Conservation (phyloP, 2,329 filamentous ascomycete genomes). For the Rugonectria rugulosa region DNA sequence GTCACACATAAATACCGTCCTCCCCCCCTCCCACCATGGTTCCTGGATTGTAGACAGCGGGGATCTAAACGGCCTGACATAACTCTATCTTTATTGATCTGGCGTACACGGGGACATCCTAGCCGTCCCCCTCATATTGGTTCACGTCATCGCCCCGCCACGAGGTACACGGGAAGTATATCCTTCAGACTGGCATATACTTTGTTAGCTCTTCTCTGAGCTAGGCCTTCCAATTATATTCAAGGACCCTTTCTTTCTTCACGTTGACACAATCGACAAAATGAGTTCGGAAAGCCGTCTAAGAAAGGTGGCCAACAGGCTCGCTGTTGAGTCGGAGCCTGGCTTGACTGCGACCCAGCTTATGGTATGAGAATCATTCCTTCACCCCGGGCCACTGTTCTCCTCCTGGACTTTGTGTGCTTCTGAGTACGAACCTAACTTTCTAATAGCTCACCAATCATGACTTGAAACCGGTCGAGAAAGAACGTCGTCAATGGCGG, state of each 20-base stretch:
- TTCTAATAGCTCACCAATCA: conserved; percentile 73
- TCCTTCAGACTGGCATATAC: background rate
- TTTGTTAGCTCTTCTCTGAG: background rate
- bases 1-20: conserved; percentile 31
- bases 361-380: conserved; percentile 62
- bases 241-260: background rate
- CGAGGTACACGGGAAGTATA: conserved; percentile 8
- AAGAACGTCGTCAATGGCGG: conserved; percentile 81
- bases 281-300: conserved; percentile 47
- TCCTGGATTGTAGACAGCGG: conserved; percentile 22
- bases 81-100: conserved; percentile 10
- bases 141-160: conserved; percentile 32
- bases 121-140: conserved; percentile 7
- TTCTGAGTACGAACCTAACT: conserved; percentile 25
- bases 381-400: background rate
- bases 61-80: conserved; percentile 22
- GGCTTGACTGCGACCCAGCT: conserved; percentile 81
- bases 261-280: background rate
- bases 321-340: conserved; percentile 77
- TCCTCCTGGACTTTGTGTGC: background rate
- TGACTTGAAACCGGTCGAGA: conserved; percentile 83
- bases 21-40: conserved; percentile 23
- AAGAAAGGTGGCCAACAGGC: conserved; percentile 60
- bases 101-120: conserved; percentile 18
- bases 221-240: background rate